A percentile compares a stretch with the other conserved stretches of the same genome.
Evolutionary conservation across 176 grass and related monocot genomes (phyloP).

Genomic region (barley (Hordeum vulgare)): MorexV3_pseudomolecules_assembly NC_058522.1:475295025-475295524

Average conservation of each 20-base stretch:
- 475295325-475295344: slow-evolving; percentile 28
- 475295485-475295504: slow-evolving; percentile 7
- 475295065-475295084: slow-evolving; percentile 42
- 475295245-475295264: slow-evolving; percentile 31
- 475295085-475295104: slow-evolving; percentile 32
- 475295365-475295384: neutral
- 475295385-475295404: neutral
- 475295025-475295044: slow-evolving; percentile 21
- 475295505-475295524: slow-evolving; percentile 6
- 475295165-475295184: neutral
- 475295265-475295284: slow-evolving; percentile 20
- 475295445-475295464: slow-evolving; percentile 17
- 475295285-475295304: slow-evolving; percentile 29
- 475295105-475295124: slow-evolving; percentile 27
- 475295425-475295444: slow-evolving; percentile 34
- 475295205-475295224: slow-evolving; percentile 10
- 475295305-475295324: slow-evolving; percentile 41
- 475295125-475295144: neutral
- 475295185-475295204: slow-evolving; percentile 5
- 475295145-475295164: neutral
- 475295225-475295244: slow-evolving; percentile 23
- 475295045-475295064: slow-evolving; percentile 16
- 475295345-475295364: slow-evolving; percentile 28
- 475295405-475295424: neutral
- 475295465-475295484: slow-evolving; percentile 34